A percentile compares a stretch with the other conserved stretches of the same genome.
Conservation (phyloP, 2,329 filamentous ascomycete genomes). For the Aureobasidium sp. region DNA sequence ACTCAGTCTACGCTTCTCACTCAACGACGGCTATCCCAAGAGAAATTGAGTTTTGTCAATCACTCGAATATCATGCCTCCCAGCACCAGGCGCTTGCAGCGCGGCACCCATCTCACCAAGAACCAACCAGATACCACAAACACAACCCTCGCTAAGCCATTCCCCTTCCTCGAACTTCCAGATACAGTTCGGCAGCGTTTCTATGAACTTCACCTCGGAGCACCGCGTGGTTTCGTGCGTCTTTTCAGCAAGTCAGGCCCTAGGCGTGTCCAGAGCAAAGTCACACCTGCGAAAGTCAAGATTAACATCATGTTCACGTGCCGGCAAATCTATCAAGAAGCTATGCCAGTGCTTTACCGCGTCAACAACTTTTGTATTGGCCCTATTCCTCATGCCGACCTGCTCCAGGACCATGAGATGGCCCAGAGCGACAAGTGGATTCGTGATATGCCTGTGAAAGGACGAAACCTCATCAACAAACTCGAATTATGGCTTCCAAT, state of each 20-base stretch:
- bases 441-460: not conserved
- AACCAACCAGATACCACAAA: not conserved
- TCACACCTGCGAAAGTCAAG: not conserved
- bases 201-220: not conserved
- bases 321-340: not conserved
- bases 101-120: not conserved
- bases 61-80: not conserved
- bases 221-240: not conserved
- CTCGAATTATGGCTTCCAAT: not conserved
- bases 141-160: not conserved
- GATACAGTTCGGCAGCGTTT: conserved; percentile 2
- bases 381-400: not conserved
- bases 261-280: not conserved
- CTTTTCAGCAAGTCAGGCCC: not conserved
- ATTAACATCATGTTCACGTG: conserved; percentile 1
- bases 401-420: not conserved
- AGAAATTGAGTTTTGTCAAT: not conserved
- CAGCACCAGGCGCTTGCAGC: not conserved
- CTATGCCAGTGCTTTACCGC: conserved; percentile 2
- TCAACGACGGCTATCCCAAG: not conserved
- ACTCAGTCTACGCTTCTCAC: not conserved
- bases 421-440: not conserved
- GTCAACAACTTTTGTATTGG: not conserved
- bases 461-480: not conserved
- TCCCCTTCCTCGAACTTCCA: not conserved